Conservation (phyloP, 805 yeast species). For the Wickerhamomyces sydowiorum region DNA sequence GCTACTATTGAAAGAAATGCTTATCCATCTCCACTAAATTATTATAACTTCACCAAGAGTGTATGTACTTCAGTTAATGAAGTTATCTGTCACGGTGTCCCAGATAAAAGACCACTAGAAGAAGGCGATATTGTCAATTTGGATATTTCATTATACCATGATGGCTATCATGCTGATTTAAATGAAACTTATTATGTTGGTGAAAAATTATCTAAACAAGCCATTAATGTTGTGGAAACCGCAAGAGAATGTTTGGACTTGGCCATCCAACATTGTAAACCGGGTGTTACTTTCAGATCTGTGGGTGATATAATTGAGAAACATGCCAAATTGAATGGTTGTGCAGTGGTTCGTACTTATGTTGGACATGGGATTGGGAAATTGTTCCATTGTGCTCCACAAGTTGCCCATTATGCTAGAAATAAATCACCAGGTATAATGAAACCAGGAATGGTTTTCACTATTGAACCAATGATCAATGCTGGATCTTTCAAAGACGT, state of each 20-base stretch:
- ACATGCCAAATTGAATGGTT: constrained; percentile 70
- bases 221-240: constrained; percentile 87
- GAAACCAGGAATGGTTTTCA: constrained; percentile 94
- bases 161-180: constrained; percentile 90
- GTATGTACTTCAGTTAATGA: constrained; percentile 93
- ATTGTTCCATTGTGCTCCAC: constrained; percentile 88
- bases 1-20: constrained; percentile 86
- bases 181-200: constrained; percentile 98
- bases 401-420: constrained; percentile 88
- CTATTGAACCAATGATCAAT: constrained; percentile 96
- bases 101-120: constrained; percentile 78
- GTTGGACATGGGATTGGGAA: constrained; percentile 92
- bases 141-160: constrained; percentile 79
- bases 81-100: constrained; percentile 95
- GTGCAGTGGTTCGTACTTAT: constrained; percentile 85
- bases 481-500: constrained; percentile 75
- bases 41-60: constrained; percentile 88
- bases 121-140: constrained; percentile 95
- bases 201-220: constrained; percentile 63
- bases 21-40: constrained; percentile 93
- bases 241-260: constrained; percentile 81
- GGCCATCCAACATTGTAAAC: constrained; percentile 83
- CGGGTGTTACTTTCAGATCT: constrained; percentile 83
- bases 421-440: constrained; percentile 92
- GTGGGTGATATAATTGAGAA: constrained; percentile 85